phyloP scores from a whole-genome alignment of 345 rosid genomes.

The Arabis alpina region DNA sequence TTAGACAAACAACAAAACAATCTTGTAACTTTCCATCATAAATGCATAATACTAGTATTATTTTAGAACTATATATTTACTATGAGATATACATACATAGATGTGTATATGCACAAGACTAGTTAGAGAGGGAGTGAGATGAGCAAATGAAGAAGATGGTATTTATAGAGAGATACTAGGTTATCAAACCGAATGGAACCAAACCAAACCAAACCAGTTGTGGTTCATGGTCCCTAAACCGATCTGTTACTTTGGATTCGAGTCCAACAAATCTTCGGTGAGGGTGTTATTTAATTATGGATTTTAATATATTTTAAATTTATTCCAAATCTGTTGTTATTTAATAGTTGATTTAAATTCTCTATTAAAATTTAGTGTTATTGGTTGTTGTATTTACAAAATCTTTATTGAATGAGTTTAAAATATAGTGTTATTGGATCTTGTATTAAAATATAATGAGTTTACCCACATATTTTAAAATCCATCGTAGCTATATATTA shows the following conservation, averaged over 20 bases:
- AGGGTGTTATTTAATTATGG: too few relatives aligned
- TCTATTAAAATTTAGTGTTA: too few relatives aligned
- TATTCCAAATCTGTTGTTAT: too few relatives aligned
- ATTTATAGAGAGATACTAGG: conserved; percentile 33
- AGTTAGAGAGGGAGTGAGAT: conserved; percentile 31
- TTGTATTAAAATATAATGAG: too few relatives aligned
- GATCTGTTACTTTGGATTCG: neutral
- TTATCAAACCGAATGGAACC: conserved; percentile 13
- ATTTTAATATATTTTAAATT: too few relatives aligned
- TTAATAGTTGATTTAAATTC: too few relatives aligned
- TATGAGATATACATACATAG: conserved; percentile 18
- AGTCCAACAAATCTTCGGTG: neutral
- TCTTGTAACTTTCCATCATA: conserved; percentile 24
- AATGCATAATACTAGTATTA: conserved; percentile 7
- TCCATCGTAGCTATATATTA: too few relatives aligned
- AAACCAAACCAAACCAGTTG: neutral
- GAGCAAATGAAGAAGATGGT: conserved; percentile 29
- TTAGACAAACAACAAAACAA: conserved; percentile 28
- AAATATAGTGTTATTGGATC: too few relatives aligned
- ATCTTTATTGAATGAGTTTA: too few relatives aligned
- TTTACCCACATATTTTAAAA: too few relatives aligned
- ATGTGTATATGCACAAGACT: neutral
- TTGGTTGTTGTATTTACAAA: too few relatives aligned
- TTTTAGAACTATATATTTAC: neutral
- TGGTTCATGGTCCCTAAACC: conserved; percentile 26